Conservation (phyloP, 192 early-diverging fungal species). For the Entrophospora sp. region DNA sequence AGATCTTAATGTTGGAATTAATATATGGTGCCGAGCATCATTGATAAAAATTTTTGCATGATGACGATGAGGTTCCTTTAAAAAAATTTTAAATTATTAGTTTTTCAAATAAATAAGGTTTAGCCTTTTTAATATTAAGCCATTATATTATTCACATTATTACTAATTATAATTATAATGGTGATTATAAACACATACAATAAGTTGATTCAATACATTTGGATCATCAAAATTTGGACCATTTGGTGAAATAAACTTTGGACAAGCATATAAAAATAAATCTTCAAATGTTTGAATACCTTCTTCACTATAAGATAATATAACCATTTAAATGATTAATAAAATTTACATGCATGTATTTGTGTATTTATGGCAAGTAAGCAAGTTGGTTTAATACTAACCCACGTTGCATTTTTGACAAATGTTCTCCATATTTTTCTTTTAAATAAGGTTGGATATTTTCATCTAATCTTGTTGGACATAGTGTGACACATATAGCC, state of each 20-base stretch:
- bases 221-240: conserved; percentile 75
- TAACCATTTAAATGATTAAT: neutral
- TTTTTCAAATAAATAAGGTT: too few relatives aligned
- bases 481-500: conserved; percentile 81
- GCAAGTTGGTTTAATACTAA: conserved; percentile 26
- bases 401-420: conserved; percentile 78
- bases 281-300: conserved; percentile 75
- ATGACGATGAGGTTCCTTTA: conserved; percentile 60
- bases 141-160: too few relatives aligned
- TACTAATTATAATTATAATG: neutral
- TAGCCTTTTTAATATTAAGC: too few relatives aligned
- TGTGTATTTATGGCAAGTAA: too few relatives aligned
- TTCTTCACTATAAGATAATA: conserved; percentile 60
- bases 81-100: neutral
- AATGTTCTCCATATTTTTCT: conserved; percentile 91
- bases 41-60: conserved; percentile 81
- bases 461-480: conserved; percentile 91
- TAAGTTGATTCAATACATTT: conserved; percentile 23
- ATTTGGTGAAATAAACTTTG: conserved; percentile 90
- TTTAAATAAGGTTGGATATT: conserved; percentile 77
- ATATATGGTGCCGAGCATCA: conserved; percentile 78
- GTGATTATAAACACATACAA: neutral
- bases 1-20: conserved; percentile 81
- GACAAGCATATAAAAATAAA: conserved; percentile 84
- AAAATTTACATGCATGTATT: neutral